A percentile compares a stretch with the other conserved stretches of the same genome.
These are phyloP conservation scores for Lichtheimia corymbifera DNA, from an alignment of 371 early-diverging fungal species.

Conservation along the genomic window DNA sequence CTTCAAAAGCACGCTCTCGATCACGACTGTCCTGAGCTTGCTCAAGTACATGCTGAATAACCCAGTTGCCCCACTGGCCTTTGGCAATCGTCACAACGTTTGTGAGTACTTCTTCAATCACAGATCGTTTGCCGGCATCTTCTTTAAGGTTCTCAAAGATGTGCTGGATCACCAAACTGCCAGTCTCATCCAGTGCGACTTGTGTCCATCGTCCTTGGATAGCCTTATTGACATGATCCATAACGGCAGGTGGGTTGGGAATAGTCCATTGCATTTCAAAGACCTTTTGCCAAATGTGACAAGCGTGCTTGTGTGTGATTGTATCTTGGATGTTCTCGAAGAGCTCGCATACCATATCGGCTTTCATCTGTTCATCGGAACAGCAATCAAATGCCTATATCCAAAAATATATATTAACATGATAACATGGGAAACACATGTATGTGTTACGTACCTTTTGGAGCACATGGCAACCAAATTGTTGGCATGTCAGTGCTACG, in stretches of 20 bases:
- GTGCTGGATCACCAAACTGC: constrained; percentile 79
- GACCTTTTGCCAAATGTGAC: constrained; percentile 81
- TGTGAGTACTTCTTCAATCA: constrained; percentile 62
- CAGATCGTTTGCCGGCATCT: constrained; percentile 56
- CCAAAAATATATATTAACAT: too few relatives aligned
- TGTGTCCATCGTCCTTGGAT: constrained; percentile 64
- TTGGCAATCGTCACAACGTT: constrained; percentile 62
- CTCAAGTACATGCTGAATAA: constrained; percentile 74
- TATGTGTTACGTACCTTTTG: constrained; percentile 49
- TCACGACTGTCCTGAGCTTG: constrained; percentile 59
- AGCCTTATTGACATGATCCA: constrained; percentile 60
- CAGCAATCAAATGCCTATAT: constrained; percentile 57
- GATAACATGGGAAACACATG: constrained; percentile 17
- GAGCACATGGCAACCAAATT: constrained; percentile 81
- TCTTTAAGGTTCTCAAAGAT: constrained; percentile 75
- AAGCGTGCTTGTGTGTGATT: constrained; percentile 76
- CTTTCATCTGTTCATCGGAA: constrained; percentile 62
- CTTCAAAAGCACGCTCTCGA: constrained; percentile 49
- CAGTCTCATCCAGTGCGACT: constrained; percentile 79
- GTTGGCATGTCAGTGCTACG: constrained; percentile 66
- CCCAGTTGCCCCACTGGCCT: constrained; percentile 85
- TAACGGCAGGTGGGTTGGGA: constrained; percentile 48
- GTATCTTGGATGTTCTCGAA: constrained; percentile 66
- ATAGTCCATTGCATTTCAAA: constrained; percentile 68
- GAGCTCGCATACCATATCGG: constrained; percentile 62